Evolutionary conservation across 1,284 basidiomycete species (phyloP).

Genomic region (Rhodotorula sp.): DNA sequence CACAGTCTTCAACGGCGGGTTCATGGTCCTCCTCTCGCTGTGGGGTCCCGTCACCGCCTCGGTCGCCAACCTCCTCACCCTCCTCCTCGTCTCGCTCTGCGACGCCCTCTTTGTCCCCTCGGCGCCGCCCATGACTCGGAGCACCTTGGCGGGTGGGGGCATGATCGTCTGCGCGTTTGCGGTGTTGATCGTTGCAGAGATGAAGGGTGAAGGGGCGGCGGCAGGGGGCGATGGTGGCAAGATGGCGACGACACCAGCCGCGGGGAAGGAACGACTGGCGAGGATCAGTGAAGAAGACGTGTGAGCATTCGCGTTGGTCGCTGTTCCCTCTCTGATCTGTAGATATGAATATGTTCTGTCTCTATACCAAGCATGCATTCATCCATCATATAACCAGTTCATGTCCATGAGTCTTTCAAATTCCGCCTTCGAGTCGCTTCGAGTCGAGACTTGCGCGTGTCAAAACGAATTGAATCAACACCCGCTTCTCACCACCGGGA

Average conservation of each 20-base stretch:
- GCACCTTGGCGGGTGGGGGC: conserved; percentile 59
- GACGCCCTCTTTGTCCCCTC: conserved; percentile 66
- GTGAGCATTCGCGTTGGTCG: neutral
- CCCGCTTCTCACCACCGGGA: neutral
- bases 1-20: conserved; percentile 65
- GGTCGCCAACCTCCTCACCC: conserved; percentile 76
- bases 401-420: no score
- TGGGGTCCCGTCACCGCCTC: conserved; percentile 79
- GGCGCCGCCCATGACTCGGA: conserved; percentile 61
- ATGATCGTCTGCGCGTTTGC: conserved; percentile 71
- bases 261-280: neutral
- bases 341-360: neutral
- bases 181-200: conserved; percentile 53
- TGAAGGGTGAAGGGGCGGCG: conserved; percentile 1
- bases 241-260: neutral
- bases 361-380: neutral
- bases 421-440: no score
- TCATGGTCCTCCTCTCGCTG: conserved; percentile 73
- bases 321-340: neutral
- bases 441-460: no score
- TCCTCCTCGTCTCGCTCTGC: conserved; percentile 71
- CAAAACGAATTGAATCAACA: neutral
- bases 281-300: neutral
- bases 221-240: neutral
- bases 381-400: neutral